Percentiles rank a stretch among this genome's conserved stretches.
phyloP scores from a whole-genome alignment of 163 green algal genomes.

The Trebouxiophyceae sp. region DNA sequence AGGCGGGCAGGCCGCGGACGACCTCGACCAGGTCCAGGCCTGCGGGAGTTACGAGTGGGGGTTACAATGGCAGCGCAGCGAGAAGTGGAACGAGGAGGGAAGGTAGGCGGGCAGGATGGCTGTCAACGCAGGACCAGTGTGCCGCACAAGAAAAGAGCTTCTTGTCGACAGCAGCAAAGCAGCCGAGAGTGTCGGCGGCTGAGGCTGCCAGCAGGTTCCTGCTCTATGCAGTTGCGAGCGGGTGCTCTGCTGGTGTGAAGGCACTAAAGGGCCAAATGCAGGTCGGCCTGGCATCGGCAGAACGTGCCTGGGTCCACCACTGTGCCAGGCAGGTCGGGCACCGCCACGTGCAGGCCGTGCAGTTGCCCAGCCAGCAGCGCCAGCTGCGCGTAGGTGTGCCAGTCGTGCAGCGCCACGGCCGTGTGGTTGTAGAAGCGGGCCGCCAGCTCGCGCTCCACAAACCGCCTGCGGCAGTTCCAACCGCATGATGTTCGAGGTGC shows the following conservation, averaged over 20 bases:
- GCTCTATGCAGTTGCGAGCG: too few species aligned
- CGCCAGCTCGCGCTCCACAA: not conserved
- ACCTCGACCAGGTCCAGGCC: constrained; percentile 12
- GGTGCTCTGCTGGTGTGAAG: too few species aligned
- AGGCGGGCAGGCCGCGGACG: not conserved
- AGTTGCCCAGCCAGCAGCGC: constrained; percentile 5
- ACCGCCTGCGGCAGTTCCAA: constrained; percentile 4
- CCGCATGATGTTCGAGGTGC: too few species aligned
- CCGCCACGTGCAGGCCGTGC: constrained; percentile 1
- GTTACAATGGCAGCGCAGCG: not conserved
- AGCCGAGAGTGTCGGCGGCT: too few species aligned
- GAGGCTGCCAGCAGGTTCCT: too few species aligned
- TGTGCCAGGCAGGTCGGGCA: not conserved
- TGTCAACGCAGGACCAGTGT: too few species aligned
- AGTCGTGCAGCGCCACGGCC: constrained; percentile 1
- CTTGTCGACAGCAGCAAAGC: too few species aligned
- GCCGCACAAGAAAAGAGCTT: too few species aligned
- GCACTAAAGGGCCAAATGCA: too few species aligned
- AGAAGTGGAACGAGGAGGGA: too few species aligned
- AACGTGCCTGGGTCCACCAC: not conserved
- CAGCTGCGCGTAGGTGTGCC: constrained; percentile 2
- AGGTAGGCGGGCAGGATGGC: too few species aligned
- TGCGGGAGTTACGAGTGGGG: not conserved
- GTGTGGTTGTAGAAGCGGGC: not conserved
- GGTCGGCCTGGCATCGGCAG: too few species aligned